Conservation (phyloP, 2,329 filamentous ascomycete genomes). For the Trichoderma sp. region DNA sequence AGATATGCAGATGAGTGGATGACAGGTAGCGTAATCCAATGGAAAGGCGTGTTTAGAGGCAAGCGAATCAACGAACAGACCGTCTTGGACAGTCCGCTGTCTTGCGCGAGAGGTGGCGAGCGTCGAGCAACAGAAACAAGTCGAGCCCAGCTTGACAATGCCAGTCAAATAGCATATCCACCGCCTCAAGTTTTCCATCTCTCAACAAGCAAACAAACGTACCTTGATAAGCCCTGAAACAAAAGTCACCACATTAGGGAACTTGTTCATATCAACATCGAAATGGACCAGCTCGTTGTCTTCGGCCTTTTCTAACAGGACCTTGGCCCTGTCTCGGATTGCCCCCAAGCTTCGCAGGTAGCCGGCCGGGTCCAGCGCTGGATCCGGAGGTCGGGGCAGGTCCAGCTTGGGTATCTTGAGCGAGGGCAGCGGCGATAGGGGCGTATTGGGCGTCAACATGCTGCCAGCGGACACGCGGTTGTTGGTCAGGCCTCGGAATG, state of each 20-base stretch:
- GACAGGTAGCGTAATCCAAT: too few relatives aligned
- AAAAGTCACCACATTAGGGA: constrained; percentile 79
- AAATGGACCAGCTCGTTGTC: constrained; percentile 81
- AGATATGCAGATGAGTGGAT: background rate
- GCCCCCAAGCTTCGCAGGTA: constrained; percentile 89
- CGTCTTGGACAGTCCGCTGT: background rate
- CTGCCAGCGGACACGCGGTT: constrained; percentile 57
- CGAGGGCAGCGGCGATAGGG: constrained; percentile 55
- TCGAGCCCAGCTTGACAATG: background rate
- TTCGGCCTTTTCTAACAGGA: constrained; percentile 76
- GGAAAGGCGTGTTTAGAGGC: background rate
- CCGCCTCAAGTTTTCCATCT: background rate
- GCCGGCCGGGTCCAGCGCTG: constrained; percentile 80
- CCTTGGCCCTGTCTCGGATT: constrained; percentile 75
- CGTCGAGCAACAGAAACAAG: background rate
- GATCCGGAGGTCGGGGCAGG: constrained; percentile 83
- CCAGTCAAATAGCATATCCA: background rate
- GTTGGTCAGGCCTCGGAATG: constrained; percentile 47
- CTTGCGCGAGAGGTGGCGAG: background rate
- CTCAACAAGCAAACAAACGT: constrained; percentile 32
- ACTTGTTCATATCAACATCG: constrained; percentile 82
- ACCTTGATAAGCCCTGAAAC: constrained; percentile 96
- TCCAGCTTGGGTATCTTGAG: constrained; percentile 70
- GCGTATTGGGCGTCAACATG: constrained; percentile 46
- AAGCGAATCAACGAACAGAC: too few relatives aligned